phyloP scores from a whole-genome alignment of 2,329 filamentous ascomycete species.

The Coleophoma cylindrospora region DNA sequence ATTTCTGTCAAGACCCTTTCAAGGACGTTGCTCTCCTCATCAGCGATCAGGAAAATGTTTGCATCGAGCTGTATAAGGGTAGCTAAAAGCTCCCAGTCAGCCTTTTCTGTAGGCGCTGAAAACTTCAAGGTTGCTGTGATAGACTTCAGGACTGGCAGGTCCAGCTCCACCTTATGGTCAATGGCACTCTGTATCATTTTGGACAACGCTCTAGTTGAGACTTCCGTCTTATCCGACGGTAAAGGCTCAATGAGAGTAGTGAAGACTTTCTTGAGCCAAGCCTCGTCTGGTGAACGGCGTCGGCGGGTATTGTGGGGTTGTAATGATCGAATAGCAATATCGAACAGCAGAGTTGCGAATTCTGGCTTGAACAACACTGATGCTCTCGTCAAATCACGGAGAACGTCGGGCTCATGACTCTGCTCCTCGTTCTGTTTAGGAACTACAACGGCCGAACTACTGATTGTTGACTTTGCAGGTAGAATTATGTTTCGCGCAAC shows the following conservation, averaged over 20 bases:
- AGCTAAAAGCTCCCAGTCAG: conserved; percentile 35
- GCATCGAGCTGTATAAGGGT: conserved; percentile 38
- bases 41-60: conserved; percentile 36
- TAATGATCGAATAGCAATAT: conserved; percentile 38
- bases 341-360: conserved; percentile 37
- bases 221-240: conserved; percentile 6
- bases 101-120: conserved; percentile 16
- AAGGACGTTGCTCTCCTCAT: conserved; percentile 23
- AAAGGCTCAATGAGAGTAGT: conserved; percentile 23
- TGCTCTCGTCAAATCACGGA: conserved; percentile 17
- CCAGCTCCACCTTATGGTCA: conserved; percentile 27
- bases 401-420: conserved; percentile 4
- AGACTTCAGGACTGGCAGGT: conserved; percentile 25
- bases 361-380: conserved; percentile 22
- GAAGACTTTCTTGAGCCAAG: conserved; percentile 45
- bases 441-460: conserved; percentile 6
- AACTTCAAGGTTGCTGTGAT: conserved; percentile 21
- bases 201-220: conserved; percentile 19
- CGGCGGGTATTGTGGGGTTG: conserved; percentile 36
- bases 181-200: conserved; percentile 30
- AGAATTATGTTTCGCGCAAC: conserved; percentile 28
- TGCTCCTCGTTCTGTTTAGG: neutral
- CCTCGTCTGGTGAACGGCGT: conserved; percentile 36
- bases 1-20: conserved; percentile 27
- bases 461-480: conserved; percentile 21